Percentiles rank a stretch among this genome's conserved stretches.
phyloP scores from a whole-genome alignment of 2,329 filamentous ascomycete genomes.

The Clonostachys byssicola region DNA sequence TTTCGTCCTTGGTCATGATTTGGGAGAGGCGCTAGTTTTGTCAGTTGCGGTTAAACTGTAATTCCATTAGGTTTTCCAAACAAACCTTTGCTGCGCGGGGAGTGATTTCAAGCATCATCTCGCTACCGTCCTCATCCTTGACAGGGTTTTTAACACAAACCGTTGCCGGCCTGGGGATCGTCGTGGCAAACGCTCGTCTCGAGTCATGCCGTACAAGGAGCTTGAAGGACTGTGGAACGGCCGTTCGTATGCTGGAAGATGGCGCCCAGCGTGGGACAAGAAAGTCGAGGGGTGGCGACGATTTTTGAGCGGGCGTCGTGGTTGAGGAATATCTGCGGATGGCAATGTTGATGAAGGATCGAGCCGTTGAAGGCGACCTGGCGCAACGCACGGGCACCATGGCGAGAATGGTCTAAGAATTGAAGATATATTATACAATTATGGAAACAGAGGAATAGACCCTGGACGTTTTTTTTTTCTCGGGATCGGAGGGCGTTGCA shows the following conservation, averaged over 20 bases:
- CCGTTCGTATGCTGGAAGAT: not conserved
- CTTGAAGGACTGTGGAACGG: too few relatives aligned
- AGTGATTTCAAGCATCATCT: constrained; percentile 80
- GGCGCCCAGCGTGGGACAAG: constrained; percentile 26
- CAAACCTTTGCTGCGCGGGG: constrained; percentile 73
- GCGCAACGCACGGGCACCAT: constrained; percentile 32
- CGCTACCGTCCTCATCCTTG: constrained; percentile 77
- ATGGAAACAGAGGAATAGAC: too few relatives aligned
- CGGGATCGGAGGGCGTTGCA: too few relatives aligned
- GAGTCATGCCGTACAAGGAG: not conserved
- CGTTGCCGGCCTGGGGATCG: constrained; percentile 32
- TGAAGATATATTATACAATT: too few relatives aligned
- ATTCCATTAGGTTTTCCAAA: not conserved
- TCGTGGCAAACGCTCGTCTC: constrained; percentile 26
- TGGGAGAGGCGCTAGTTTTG: constrained; percentile 61
- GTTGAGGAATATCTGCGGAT: constrained; percentile 20
- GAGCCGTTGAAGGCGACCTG: constrained; percentile 29
- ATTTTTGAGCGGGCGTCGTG: constrained; percentile 13
- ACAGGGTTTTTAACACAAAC: constrained; percentile 64
- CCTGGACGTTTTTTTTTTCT: too few relatives aligned
- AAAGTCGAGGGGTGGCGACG: constrained; percentile 26
- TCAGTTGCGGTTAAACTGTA: too few relatives aligned
- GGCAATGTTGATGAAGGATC: constrained; percentile 34
- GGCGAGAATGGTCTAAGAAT: too few relatives aligned
- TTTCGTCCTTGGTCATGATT: constrained; percentile 68